Base-by-base conservation (phyloP, 1,284 basidiomycete genomes). In the Papiliotrema terrestris region DNA sequence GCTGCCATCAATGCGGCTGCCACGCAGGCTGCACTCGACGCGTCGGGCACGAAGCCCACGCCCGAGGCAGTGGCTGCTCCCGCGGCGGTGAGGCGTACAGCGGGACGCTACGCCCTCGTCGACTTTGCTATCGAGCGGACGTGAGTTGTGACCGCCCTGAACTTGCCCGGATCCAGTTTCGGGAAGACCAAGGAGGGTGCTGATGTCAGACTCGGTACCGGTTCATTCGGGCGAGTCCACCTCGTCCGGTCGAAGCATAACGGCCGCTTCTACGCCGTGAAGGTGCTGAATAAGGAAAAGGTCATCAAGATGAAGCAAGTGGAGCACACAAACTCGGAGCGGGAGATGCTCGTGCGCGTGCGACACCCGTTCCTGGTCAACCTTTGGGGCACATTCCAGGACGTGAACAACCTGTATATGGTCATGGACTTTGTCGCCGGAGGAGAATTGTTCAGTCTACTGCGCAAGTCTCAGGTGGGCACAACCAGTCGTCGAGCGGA, bases 401-500 rank as follows among this genome's bases (percentile, higher is more conserved):
- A 98, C 68, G 79, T 85, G 11, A 83, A 89, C 45, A 98, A 97
- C 72, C 80, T 98, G 14, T 99, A 96, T 81, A 97, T 99, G 93
- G 94, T 98, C 55, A 98, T 98, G 95, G 96, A 98, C 78, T 99
- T 97, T 73, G 95, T 98, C 3, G 91, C 93, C 0, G 95, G 95
- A 20, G 95, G 95, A 19, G 95, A 99, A 77, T 81, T 99, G 8
- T 99, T 98, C 73, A 90, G 89, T 45, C 83, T 96, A 44, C 76
- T 97, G 57, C 83, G 93, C 57, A 83, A 91, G 78, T 92, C 89
- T 49, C 90, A 89, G 74, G 92, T 92, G 50, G 63, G 84, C 79
- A 13, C n/a, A 14, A 8, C 2, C 13, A 5, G 13, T 44, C 19
- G 6, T 32, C 29, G 6, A 6, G 29, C 29, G 37, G 49, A 42